Percentiles rank a stretch among this genome's conserved stretches.
Conservation (phyloP, 139 green algal species). For the Closterium sp. region DNA sequence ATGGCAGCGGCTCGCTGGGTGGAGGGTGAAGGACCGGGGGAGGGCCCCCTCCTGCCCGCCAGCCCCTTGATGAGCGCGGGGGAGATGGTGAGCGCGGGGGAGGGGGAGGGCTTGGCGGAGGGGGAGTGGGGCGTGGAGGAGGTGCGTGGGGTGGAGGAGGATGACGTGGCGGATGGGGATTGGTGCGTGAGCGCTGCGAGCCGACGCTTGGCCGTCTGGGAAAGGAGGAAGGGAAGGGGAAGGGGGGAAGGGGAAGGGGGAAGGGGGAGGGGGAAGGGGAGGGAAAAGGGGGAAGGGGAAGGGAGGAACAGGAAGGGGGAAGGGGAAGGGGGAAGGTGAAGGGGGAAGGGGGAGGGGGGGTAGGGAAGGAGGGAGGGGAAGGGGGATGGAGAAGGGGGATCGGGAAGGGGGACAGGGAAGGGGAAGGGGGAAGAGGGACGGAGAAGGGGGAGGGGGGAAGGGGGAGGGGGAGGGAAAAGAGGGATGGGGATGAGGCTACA, state of each 20-base stretch:
- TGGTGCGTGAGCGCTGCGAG: constrained; percentile 5
- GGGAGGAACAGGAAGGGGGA: neutral
- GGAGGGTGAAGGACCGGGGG: neutral
- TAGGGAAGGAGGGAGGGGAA: neutral
- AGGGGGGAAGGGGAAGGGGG: no score
- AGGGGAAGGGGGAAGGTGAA: no score
- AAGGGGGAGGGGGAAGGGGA: neutral
- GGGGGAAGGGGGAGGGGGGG: neutral
- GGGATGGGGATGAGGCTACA: no score
- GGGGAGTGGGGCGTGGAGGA: neutral
- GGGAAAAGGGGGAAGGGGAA: neutral
- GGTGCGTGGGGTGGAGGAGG: neutral
- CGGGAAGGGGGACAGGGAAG: no score
- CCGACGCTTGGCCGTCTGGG: constrained; percentile 6
- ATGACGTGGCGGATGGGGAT: neutral
- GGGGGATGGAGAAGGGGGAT: neutral
- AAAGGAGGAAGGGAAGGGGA: neutral
- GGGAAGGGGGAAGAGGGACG: neutral
- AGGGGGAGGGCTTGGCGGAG: neutral
- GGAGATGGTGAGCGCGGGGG: constrained; percentile 1
- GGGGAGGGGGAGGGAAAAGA: neutral
- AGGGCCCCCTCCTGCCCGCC: neutral
- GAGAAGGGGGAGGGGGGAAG: neutral
- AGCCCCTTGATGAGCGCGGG: neutral
- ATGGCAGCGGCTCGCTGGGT: constrained; percentile 34